Evolutionary conservation across 2,329 filamentous ascomycete species (phyloP).

Genomic region (Alternaria gansuensis): DNA sequence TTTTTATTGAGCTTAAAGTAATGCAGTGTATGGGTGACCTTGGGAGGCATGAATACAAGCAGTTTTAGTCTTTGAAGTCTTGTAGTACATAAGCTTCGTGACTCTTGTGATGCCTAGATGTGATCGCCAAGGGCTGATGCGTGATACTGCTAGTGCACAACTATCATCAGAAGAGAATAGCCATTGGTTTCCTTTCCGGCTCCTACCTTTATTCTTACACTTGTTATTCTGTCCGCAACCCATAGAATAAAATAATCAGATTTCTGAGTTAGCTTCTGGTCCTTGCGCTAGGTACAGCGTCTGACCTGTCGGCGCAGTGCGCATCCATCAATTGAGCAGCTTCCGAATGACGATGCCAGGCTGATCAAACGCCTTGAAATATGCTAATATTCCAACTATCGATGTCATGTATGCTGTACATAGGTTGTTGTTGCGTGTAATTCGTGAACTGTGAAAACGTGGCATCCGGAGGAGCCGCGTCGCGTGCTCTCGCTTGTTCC

Average conservation of each 20-base stretch:
- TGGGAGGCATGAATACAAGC: neutral
- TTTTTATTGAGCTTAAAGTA: neutral
- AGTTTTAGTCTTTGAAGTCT: neutral
- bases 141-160: neutral
- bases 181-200: neutral
- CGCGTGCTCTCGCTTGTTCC: slow-evolving; percentile 3
- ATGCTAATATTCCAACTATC: neutral
- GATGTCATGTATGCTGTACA: neutral
- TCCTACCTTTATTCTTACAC: neutral
- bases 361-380: too few species aligned
- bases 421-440: neutral
- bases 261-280: neutral
- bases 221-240: neutral
- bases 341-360: neutral
- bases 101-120: neutral
- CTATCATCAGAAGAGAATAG: neutral
- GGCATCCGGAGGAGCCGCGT: neutral
- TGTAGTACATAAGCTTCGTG: neutral
- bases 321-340: neutral
- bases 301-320: neutral
- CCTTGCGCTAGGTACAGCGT: neutral
- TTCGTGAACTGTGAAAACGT: neutral
- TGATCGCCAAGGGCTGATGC: slow-evolving; percentile 1
- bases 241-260: neutral
- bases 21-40: neutral